These are phyloP conservation scores for Tricholoma hemisulphureum DNA, from an alignment of 768 basidiomycete species.

Conservation along the genomic window DNA sequence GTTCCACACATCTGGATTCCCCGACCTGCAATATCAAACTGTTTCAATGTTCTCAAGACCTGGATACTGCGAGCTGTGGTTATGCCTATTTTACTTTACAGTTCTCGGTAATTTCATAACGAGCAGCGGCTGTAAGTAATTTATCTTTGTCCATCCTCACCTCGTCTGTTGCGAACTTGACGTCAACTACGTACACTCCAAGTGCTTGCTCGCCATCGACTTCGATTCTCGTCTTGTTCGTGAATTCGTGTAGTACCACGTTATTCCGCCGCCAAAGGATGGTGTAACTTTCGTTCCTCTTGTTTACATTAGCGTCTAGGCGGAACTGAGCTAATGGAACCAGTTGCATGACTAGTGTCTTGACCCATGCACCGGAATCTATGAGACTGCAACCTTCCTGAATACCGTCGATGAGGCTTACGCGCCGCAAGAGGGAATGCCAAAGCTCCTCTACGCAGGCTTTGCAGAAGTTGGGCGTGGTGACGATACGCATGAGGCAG, in stretches of 20 bases:
- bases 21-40: constrained; percentile 4
- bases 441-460: constrained; percentile 75
- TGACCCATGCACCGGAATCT: constrained; percentile 16
- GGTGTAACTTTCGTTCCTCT: constrained; percentile 48
- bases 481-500: constrained; percentile 78
- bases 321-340: constrained; percentile 62
- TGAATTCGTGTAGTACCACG: constrained; percentile 37
- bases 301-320: constrained; percentile 19
- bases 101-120: constrained; percentile 6
- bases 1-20: constrained; percentile 4
- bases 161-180: constrained; percentile 55
- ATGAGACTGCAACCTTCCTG: constrained; percentile 36
- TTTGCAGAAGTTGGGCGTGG: constrained; percentile 69
- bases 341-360: constrained; percentile 46
- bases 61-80: too few species aligned
- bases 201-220: constrained; percentile 32
- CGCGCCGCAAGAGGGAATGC: constrained; percentile 56
- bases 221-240: constrained; percentile 52
- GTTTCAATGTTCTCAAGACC: too few species aligned
- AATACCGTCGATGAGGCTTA: constrained; percentile 62
- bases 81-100: not conserved
- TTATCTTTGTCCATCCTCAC: constrained; percentile 47
- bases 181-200: constrained; percentile 46
- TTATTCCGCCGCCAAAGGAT: constrained; percentile 58
- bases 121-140: constrained; percentile 12